Evolutionary conservation across 768 basidiomycete genomes (phyloP).

Genomic region (Tulasnella sp.): DNA sequence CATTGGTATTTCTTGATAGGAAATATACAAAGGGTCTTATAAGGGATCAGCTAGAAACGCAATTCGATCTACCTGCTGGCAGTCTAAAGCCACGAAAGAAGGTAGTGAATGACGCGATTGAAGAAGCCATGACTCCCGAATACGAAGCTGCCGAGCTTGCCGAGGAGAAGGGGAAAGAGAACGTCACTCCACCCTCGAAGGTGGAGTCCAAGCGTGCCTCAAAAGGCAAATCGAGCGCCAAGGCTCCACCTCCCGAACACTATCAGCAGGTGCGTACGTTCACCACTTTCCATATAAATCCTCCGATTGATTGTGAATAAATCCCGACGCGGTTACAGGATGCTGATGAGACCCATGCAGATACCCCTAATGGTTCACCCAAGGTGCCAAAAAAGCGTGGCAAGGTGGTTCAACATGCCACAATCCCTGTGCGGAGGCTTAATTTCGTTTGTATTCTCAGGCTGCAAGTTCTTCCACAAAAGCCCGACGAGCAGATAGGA

Average conservation of each 20-base stretch:
- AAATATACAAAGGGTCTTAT: conserved; percentile 10
- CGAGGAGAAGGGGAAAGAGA: background rate
- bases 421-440: no score
- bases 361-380: background rate
- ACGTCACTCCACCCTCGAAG: background rate
- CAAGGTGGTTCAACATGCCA: background rate
- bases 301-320: no score
- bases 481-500: conserved; percentile 8
- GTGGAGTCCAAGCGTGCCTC: no score
- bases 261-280: background rate
- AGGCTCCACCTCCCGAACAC: background rate
- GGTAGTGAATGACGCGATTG: background rate
- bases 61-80: conserved; percentile 12
- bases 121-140: background rate
- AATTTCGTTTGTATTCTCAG: no score
- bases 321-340: no score
- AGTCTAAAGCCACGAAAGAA: background rate
- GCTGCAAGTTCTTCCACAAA: no score
- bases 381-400: background rate
- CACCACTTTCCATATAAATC: background rate
- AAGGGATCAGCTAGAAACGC: conserved; percentile 1
- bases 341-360: background rate
- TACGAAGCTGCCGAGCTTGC: background rate
- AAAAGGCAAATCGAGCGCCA: background rate
- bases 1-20: background rate